Base-by-base conservation (phyloP, 2,329 filamentous ascomycete genomes). In the Colletotrichum aenigma region DNA sequence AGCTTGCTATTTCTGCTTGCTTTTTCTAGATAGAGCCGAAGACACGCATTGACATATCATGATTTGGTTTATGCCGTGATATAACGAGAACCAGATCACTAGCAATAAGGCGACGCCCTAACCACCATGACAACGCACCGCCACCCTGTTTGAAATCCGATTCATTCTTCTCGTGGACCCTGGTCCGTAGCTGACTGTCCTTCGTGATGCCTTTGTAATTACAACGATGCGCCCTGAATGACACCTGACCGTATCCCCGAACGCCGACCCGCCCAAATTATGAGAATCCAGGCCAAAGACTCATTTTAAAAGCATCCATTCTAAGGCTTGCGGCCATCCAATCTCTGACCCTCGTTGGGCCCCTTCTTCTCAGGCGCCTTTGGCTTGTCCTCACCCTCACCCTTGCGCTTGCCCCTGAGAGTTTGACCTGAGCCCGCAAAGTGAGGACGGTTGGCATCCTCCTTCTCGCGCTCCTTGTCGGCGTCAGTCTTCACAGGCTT, bases 381-480 rank as follows among this genome's bases (percentile, higher is more conserved):
- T 10, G 83, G 82, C 81, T 89, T 88, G 16, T 87, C 87, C 13
- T 89, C 88, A 8, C 80, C 81, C 4, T 89, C 89, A 4, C 86
- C 87, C 86, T 95, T 96, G 84, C 94, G 93, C 89, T 96, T 97
- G 36, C 91, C 89, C 56, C 92, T 89, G 48, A 98, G 86, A 7
- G 94, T 97, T 84, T 98, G 94, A 0, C 96, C 96, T 78, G 95
- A 92, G 0, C 96, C 96, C 6, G 93, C 92, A 84, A 98, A 98
- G 79, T 92, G 92, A n/a, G 94, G 93, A 78, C 92, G 91, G 75
- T 89, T 89, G 6, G 90, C 89, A n/a, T 92, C 78, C 76, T 92
- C 90, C 48, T 92, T 90, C 75, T 94, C 92, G 76, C 93, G 89
- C 67, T 92, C 91, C 82, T 92, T 93, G 74, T 95, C 92, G 43